Evolutionary conservation across 2,329 filamentous ascomycete genomes (phyloP).

Genomic region (Thielaviopsis ethacetica): DNA sequence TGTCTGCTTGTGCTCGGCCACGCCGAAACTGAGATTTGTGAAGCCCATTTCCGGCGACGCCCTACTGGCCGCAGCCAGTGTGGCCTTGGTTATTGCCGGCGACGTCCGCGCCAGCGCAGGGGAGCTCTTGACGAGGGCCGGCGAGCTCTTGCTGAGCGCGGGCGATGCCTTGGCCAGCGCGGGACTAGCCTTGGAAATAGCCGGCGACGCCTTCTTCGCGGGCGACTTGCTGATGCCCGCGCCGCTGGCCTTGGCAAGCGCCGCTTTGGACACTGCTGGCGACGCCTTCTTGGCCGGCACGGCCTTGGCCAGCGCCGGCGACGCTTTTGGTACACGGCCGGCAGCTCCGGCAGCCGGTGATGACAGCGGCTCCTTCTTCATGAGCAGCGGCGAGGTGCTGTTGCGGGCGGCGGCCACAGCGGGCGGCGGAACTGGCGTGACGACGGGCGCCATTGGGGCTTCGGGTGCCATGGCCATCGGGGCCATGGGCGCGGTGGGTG

Average conservation of each 20-base stretch:
- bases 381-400: conserved; percentile 8
- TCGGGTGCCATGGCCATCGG: conserved; percentile 10
- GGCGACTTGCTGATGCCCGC: conserved; percentile 8
- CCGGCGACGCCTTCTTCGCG: conserved; percentile 6
- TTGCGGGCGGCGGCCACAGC: not conserved
- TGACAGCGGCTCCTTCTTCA: conserved; percentile 8
- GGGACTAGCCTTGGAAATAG: conserved; percentile 2
- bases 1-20: conserved; percentile 10
- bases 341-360: not conserved
- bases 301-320: conserved; percentile 5
- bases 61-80: not conserved
- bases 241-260: conserved; percentile 3
- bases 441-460: conserved; percentile 5
- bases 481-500: conserved; percentile 2
- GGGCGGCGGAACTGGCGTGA: conserved; percentile 1
- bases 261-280: conserved; percentile 8
- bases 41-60: conserved; percentile 3
- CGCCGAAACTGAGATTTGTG: conserved; percentile 2
- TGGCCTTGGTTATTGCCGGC: conserved; percentile 7
- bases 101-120: conserved; percentile 7
- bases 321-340: conserved; percentile 1
- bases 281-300: conserved; percentile 5
- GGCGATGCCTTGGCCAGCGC: conserved; percentile 4
- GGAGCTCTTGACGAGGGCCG: conserved; percentile 2
- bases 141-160: conserved; percentile 1